A percentile compares a stretch with the other conserved stretches of the same genome.
Conservation (phyloP, 2,329 filamentous ascomycete genomes). For the Seiridium cupressi region DNA sequence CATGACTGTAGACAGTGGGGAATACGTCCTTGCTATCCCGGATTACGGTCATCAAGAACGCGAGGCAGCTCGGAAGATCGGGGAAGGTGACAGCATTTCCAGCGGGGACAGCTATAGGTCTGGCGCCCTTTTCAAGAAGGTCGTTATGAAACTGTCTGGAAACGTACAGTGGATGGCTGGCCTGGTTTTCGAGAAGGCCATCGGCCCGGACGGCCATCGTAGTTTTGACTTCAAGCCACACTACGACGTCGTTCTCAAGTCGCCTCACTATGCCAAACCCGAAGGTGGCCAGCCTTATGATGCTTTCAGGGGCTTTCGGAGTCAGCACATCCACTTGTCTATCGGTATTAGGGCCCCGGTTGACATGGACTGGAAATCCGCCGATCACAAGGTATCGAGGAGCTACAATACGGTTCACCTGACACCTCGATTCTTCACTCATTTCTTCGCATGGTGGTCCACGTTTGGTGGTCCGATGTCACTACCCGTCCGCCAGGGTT, state of each 20-base stretch:
- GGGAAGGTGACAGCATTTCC: conserved; percentile 57
- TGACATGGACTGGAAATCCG: conserved; percentile 80
- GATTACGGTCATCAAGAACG: conserved; percentile 89
- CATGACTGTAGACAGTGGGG: conserved; percentile 93
- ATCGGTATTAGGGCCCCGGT: conserved; percentile 85
- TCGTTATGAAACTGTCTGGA: conserved; percentile 96
- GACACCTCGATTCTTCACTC: conserved; percentile 93
- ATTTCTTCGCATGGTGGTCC: conserved; percentile 98
- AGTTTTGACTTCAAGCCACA: conserved; percentile 90
- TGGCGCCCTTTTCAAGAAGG: conserved; percentile 91
- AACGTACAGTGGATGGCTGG: conserved; percentile 92
- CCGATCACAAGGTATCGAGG: conserved; percentile 71
- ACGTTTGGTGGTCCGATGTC: conserved; percentile 95
- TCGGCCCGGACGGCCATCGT: conserved; percentile 64
- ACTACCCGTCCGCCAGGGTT: conserved; percentile 87
- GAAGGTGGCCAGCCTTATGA: conserved; percentile 67
- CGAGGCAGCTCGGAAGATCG: conserved; percentile 51
- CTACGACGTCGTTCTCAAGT: conserved; percentile 84
- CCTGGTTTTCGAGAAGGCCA: conserved; percentile 85
- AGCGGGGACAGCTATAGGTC: conserved; percentile 66
- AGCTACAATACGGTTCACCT: conserved; percentile 98
- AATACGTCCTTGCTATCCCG: conserved; percentile 91
- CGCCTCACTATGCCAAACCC: conserved; percentile 70
- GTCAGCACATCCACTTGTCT: conserved; percentile 94
- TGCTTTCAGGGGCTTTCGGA: conserved; percentile 94